Conservation (phyloP, 139 green algal genomes). For the Protoeuglena noctilucae region DNA sequence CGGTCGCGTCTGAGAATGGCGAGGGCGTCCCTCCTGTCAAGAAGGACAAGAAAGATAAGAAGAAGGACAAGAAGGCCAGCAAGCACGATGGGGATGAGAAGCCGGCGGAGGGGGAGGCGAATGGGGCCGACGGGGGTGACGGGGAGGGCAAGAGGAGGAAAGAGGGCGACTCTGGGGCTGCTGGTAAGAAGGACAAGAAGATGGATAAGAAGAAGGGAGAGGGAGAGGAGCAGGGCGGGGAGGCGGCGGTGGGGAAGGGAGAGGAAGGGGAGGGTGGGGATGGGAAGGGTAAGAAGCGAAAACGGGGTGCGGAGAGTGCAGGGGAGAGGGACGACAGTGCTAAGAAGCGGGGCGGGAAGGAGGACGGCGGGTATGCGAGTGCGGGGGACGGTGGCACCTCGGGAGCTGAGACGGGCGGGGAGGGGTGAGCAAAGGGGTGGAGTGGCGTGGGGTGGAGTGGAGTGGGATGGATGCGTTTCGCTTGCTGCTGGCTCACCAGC, state of each 20-base stretch:
- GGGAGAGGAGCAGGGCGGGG: neutral
- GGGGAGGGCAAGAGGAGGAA: too few species aligned
- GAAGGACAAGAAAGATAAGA: conserved; percentile 1
- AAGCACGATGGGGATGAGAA: conserved; percentile 1
- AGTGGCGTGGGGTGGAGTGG: too few species aligned
- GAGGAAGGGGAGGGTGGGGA: conserved; percentile 1
- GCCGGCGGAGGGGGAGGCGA: neutral
- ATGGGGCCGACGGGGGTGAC: too few species aligned
- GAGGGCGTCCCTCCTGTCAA: neutral
- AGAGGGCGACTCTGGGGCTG: too few species aligned
- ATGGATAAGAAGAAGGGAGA: neutral
- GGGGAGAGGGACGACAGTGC: too few species aligned
- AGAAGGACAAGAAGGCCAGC: conserved; percentile 15
- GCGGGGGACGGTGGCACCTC: too few species aligned
- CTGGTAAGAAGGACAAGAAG: too few species aligned
- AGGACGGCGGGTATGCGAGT: too few species aligned
- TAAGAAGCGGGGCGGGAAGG: too few species aligned
- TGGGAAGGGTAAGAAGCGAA: neutral
- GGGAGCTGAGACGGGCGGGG: too few species aligned
- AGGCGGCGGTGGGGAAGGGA: neutral
- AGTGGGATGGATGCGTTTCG: neutral
- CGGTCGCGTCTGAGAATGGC: neutral
- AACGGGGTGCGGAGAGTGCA: too few species aligned
- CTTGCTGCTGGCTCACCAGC: neutral
- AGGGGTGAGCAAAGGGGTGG: too few species aligned